These are phyloP conservation scores for Naganishia kalamii DNA, from an alignment of 768 basidiomycete species.

Conservation along the genomic window DNA sequence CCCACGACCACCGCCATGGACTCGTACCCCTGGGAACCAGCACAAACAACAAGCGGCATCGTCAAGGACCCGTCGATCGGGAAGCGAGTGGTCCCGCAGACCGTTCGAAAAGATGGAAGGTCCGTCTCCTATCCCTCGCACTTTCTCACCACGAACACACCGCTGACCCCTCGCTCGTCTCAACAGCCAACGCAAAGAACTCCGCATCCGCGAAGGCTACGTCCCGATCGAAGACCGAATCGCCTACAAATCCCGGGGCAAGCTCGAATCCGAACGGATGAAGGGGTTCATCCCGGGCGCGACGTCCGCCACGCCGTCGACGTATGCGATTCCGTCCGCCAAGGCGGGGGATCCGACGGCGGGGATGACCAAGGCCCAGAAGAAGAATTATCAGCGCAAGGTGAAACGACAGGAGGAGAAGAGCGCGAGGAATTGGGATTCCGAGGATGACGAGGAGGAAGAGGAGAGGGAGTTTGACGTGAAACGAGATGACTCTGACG, in stretches of 20 bases:
- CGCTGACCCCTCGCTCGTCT: not conserved
- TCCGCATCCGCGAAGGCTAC: constrained; percentile 84
- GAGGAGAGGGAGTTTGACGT: not conserved
- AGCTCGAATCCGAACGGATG: constrained; percentile 61
- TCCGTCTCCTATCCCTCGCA: not conserved
- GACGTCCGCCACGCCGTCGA: constrained; percentile 50
- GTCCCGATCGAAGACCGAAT: constrained; percentile 89
- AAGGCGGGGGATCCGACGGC: constrained; percentile 4
- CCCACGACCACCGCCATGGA: constrained; percentile 9
- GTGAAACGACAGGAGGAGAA: constrained; percentile 77
- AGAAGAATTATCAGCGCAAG: constrained; percentile 59
- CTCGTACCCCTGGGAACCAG: constrained; percentile 10
- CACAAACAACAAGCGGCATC: constrained; percentile 8
- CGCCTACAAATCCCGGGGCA: constrained; percentile 73
- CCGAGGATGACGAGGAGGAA: constrained; percentile 71
- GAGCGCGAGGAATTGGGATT: constrained; percentile 60
- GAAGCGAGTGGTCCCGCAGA: constrained; percentile 1
- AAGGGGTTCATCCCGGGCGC: constrained; percentile 80
- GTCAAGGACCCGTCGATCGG: constrained; percentile 7
- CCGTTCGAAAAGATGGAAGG: constrained; percentile 13
- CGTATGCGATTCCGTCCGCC: constrained; percentile 11
- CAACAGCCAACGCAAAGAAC: constrained; percentile 59
- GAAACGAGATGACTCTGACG: not conserved
- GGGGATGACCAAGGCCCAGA: constrained; percentile 32
- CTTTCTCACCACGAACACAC: not conserved